Base-by-base conservation (phyloP, 1,284 basidiomycete genomes). In the Rhodotorula sp. region DNA sequence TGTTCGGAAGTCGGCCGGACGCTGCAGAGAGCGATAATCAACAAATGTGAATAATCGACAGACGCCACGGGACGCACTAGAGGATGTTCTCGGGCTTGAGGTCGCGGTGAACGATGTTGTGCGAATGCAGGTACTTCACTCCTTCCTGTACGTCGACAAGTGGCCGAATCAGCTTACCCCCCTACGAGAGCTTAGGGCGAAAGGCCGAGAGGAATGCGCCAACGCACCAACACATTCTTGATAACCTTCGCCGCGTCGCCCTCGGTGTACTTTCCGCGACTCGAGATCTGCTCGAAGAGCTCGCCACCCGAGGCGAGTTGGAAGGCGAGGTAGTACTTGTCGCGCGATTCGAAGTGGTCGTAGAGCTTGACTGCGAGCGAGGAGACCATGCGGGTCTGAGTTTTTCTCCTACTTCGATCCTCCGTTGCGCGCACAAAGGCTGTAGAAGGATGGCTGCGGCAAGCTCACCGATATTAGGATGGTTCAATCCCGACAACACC, bases 271-370 rank as follows among this genome's bases (percentile, higher is more conserved):
- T 90, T 93, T 24, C 94, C 94, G 68, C 84, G 86, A 74, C 88
- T 83, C 39, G 89, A 82, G 71, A 96, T 90, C 49, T 91, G 85
- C 64, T 92, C 89, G 78, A 96, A 96, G 13, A 79, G 74, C 54
- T 79, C 78, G 52, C 93, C 93, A 27, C 94, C 93, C 4, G 87
- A 85, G 0, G 93, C 94, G 11, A 95, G 88, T 80, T 96, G 92
- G 77, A 96, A 96, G 0, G 90, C 86, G 47, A 96, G 86, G 78
- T 93, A 96, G 80, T 92, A 94, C 80, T 94, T 95, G 48, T 88
- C 86, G 66, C 92, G 84, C 24, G 90, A 92, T 79, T 96, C 94
- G 79, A 96, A 96, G 86, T 88, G 91, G 79, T 94, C 92, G 79
- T 89, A 92, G 77, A 94, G 91, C 79, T 92, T 92, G 76, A 95